Evolutionary conservation across 148 eudicot species (phyloP).

Genomic region (Heliamphora exappendiculata): DNA sequence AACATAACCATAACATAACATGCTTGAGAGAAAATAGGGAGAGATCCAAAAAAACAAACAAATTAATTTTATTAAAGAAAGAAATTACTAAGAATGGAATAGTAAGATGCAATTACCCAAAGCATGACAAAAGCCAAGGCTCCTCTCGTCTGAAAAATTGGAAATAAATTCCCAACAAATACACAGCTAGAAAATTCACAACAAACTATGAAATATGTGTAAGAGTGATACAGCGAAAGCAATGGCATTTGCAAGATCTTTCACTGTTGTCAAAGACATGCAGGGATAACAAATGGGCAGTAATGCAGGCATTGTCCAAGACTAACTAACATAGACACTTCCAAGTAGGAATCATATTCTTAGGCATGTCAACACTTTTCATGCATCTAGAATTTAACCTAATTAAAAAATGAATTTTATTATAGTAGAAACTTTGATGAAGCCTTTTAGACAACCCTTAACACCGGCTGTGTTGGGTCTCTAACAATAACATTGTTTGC

Average conservation of each 20-base stretch:
- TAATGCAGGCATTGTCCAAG: neutral
- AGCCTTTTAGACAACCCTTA: neutral
- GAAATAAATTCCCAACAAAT: neutral
- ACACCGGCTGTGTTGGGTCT: neutral
- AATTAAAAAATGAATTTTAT: neutral
- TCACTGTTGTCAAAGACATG: neutral
- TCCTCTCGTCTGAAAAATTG: neutral
- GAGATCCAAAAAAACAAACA: neutral
- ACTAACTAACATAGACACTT: neutral
- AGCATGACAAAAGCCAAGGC: neutral
- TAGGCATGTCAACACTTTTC: neutral
- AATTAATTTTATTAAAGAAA: neutral
- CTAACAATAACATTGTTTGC: neutral
- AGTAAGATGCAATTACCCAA: neutral
- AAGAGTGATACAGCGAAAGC: conserved; percentile 5
- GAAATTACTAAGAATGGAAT: neutral
- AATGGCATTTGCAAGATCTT: conserved; percentile 4
- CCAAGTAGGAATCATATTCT: neutral
- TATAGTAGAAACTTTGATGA: neutral
- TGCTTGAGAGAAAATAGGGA: neutral
- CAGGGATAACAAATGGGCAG: neutral
- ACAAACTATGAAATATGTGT: neutral
- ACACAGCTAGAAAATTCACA: neutral
- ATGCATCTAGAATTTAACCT: neutral
- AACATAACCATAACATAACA: neutral